Conservation (phyloP, 2,329 filamentous ascomycete species). For the Cladosporium halotolerans region DNA sequence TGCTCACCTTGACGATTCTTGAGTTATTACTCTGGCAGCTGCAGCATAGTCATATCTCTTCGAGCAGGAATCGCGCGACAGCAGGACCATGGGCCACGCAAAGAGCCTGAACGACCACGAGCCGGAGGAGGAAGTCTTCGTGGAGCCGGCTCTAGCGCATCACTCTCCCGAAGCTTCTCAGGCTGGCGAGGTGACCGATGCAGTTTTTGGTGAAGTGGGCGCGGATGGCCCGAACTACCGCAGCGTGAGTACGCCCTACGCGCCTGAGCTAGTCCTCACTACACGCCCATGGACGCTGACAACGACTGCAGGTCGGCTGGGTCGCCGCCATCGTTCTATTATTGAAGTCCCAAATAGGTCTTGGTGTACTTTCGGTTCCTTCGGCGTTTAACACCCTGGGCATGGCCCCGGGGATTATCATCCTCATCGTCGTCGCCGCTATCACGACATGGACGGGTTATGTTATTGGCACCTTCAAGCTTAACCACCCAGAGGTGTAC, state of each 20-base stretch:
- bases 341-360: slow-evolving; percentile 43
- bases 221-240: slow-evolving; percentile 18
- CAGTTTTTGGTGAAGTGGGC: slow-evolving; percentile 17
- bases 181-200: slow-evolving; percentile 16
- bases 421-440: slow-evolving; percentile 34
- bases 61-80: background rate
- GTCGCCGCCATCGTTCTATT: slow-evolving; percentile 39
- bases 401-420: slow-evolving; percentile 44
- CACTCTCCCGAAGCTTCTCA: background rate
- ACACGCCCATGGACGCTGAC: background rate
- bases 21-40: background rate
- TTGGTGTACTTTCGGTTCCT: slow-evolving; percentile 45
- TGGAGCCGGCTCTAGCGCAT: slow-evolving; percentile 2
- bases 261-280: no score
- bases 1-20: background rate
- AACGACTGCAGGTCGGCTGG: slow-evolving; percentile 29
- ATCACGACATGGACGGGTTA: slow-evolving; percentile 47
- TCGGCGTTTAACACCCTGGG: slow-evolving; percentile 41
- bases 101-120: slow-evolving; percentile 1
- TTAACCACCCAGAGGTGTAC: slow-evolving; percentile 50
- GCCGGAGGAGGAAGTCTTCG: slow-evolving; percentile 8
- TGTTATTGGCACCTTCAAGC: slow-evolving; percentile 47
- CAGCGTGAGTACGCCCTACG: slow-evolving; percentile 19
- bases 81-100: slow-evolving; percentile 2
- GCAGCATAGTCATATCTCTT: background rate